Percentiles rank a stretch among this genome's conserved stretches.
Conservation (phyloP, 306 rosid genomes). For the Phaseolus lunatus region DNA sequence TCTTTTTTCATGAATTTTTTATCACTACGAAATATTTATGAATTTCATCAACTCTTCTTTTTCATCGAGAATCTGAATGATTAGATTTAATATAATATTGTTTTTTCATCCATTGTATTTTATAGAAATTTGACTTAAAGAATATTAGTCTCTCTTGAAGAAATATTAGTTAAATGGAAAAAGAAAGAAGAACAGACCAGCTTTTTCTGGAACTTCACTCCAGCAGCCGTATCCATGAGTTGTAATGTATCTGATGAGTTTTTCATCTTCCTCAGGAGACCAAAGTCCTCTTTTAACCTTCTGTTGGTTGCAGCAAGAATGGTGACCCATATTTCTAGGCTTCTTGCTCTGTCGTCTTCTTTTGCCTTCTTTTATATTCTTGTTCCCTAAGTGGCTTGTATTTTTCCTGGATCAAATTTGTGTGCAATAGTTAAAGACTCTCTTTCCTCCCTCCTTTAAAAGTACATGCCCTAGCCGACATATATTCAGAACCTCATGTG, state of each 20-base stretch:
- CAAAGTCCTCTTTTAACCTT: slow-evolving; percentile 98
- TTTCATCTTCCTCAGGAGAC: slow-evolving; percentile 98
- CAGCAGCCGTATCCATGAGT: slow-evolving; percentile 97
- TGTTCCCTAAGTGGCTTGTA: slow-evolving; percentile 41
- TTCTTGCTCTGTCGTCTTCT: not conserved
- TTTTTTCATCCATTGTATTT: too few species aligned
- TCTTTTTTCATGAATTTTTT: too few species aligned
- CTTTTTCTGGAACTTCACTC: slow-evolving; percentile 97
- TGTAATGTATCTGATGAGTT: slow-evolving; percentile 86
- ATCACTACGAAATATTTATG: too few species aligned
- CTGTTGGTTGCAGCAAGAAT: slow-evolving; percentile 97
- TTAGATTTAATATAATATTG: too few species aligned
- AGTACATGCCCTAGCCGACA: slow-evolving; percentile 57
- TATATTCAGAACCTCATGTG: slow-evolving; percentile 50
- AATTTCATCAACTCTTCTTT: too few species aligned
- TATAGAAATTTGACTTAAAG: too few species aligned
- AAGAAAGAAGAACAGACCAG: slow-evolving; percentile 58
- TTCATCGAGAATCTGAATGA: too few species aligned
- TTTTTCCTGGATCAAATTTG: slow-evolving; percentile 37
- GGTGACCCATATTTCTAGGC: slow-evolving; percentile 75
- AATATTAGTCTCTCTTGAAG: too few species aligned
- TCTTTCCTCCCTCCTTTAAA: slow-evolving; percentile 50
- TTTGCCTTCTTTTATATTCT: not conserved
- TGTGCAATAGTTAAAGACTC: slow-evolving; percentile 44
- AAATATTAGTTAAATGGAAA: too few species aligned